Conservation (phyloP, 192 early-diverging fungal species). For the Backusella westeae region DNA sequence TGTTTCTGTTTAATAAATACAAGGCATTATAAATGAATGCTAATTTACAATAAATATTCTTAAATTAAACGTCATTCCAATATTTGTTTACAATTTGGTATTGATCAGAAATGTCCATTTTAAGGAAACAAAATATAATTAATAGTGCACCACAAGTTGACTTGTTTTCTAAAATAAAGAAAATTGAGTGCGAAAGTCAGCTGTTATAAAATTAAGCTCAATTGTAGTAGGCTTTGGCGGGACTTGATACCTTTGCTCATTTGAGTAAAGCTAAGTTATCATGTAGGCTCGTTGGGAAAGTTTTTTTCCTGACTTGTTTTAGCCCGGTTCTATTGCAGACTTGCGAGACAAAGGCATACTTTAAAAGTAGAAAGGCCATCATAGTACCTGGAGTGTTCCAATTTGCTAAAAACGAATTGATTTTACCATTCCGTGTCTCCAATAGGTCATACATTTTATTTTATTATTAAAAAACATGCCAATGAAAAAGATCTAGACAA, state of each 20-base stretch:
- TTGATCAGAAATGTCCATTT: not conserved
- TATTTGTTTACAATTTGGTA: not conserved
- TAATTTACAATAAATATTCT: not conserved
- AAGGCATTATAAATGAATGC: not conserved
- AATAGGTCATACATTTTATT: slow-evolving; percentile 25
- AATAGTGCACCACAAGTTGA: not conserved
- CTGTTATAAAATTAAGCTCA: not conserved
- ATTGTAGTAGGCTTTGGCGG: not conserved
- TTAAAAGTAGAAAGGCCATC: slow-evolving; percentile 20
- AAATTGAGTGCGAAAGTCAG: not conserved
- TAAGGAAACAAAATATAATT: not conserved
- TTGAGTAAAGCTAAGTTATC: not conserved
- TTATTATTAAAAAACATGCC: not conserved
- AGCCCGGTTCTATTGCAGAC: slow-evolving; percentile 18
- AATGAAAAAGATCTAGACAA: not conserved
- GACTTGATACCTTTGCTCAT: slow-evolving; percentile 1
- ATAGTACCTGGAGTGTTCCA: slow-evolving; percentile 27
- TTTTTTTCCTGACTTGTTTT: slow-evolving; percentile 28
- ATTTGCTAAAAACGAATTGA: not conserved
- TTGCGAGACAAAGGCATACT: slow-evolving; percentile 8
- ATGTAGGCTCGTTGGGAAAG: slow-evolving; percentile 23
- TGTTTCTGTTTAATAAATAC: not conserved
- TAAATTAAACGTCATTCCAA: not conserved
- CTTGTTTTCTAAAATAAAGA: not conserved
- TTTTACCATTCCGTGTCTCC: slow-evolving; percentile 28